Evolutionary conservation across 1,284 basidiomycete species (phyloP).

Genomic region (Rhodofomes roseus): DNA sequence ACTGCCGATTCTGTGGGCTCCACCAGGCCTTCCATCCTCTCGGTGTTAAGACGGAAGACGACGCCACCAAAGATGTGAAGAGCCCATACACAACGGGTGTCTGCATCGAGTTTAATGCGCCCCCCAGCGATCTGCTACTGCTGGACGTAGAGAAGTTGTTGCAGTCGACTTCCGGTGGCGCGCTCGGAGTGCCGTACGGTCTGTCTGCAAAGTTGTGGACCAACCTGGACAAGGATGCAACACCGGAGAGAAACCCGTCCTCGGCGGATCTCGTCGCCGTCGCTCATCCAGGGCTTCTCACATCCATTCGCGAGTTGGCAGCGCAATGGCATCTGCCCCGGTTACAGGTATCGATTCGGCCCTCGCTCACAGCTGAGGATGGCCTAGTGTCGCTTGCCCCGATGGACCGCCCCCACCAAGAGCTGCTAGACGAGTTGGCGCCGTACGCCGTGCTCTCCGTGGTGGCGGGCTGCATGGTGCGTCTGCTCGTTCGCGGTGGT

Average conservation of each 20-base stretch:
- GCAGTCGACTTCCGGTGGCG: conserved; percentile 5
- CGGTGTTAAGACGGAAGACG: conserved; percentile 11
- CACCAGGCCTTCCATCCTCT: conserved; percentile 18
- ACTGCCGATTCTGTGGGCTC: conserved; percentile 29
- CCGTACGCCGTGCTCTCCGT: conserved; percentile 44
- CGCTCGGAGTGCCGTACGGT: conserved; percentile 10
- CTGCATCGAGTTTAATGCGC: conserved; percentile 16
- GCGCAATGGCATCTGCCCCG: conserved; percentile 11
- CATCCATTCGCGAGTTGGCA: conserved; percentile 17
- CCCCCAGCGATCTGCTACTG: conserved; percentile 17
- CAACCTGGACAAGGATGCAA: neutral
- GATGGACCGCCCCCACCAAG: conserved; percentile 11
- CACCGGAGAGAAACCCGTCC: neutral
- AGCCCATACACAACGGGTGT: neutral
- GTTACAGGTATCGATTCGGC: neutral
- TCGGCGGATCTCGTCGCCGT: conserved; percentile 17
- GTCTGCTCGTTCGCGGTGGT: conserved; percentile 20
- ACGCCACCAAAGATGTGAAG: neutral
- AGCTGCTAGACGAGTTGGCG: conserved; percentile 36
- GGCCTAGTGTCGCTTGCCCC: neutral
- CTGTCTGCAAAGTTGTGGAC: conserved; percentile 10
- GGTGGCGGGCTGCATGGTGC: conserved; percentile 26
- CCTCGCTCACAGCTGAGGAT: neutral
- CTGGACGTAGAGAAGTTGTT: conserved; percentile 20
- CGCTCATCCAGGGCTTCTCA: conserved; percentile 21